phyloP scores from a whole-genome alignment of 2,329 filamentous ascomycete species.

The Mycocentrospora acerina region DNA sequence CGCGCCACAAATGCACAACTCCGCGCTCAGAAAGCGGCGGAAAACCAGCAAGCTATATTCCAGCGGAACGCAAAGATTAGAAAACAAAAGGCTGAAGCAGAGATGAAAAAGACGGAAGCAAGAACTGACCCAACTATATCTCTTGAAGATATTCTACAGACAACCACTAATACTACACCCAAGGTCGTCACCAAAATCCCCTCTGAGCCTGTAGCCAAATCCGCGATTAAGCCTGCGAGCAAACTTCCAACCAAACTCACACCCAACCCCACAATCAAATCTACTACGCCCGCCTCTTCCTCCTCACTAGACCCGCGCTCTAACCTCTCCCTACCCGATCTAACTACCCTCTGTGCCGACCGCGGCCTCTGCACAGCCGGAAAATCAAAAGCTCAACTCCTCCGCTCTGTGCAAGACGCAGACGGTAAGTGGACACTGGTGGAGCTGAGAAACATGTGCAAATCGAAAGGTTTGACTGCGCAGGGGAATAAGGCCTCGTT shows the following conservation, averaged over 20 bases:
- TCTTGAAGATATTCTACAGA: too few species aligned
- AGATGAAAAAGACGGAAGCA: neutral
- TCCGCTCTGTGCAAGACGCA: slow-evolving; percentile 22
- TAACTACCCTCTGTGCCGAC: slow-evolving; percentile 22
- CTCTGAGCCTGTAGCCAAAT: too few species aligned
- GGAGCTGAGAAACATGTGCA: slow-evolving; percentile 27
- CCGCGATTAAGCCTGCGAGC: too few species aligned
- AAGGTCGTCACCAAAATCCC: slow-evolving; percentile 17
- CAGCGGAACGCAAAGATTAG: slow-evolving; percentile 21
- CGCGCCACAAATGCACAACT: slow-evolving; percentile 24
- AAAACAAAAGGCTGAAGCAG: slow-evolving; percentile 5
- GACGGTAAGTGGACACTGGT: slow-evolving; percentile 20
- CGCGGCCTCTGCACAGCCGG: slow-evolving; percentile 16
- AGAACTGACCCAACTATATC: too few species aligned
- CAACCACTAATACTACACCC: neutral
- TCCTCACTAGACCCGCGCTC: slow-evolving; percentile 28
- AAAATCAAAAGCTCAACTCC: slow-evolving; percentile 17
- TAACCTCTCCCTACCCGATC: slow-evolving; percentile 21
- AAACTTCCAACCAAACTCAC: too few species aligned
- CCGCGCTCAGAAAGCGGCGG: slow-evolving; percentile 13
- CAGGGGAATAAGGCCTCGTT: slow-evolving; percentile 26
- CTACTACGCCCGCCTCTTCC: too few species aligned
- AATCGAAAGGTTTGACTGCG: slow-evolving; percentile 20
- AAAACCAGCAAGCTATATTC: slow-evolving; percentile 16
- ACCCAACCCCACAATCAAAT: too few species aligned